Conservation (phyloP, 768 basidiomycete species). For the Scleroderma citrinum region DNA sequence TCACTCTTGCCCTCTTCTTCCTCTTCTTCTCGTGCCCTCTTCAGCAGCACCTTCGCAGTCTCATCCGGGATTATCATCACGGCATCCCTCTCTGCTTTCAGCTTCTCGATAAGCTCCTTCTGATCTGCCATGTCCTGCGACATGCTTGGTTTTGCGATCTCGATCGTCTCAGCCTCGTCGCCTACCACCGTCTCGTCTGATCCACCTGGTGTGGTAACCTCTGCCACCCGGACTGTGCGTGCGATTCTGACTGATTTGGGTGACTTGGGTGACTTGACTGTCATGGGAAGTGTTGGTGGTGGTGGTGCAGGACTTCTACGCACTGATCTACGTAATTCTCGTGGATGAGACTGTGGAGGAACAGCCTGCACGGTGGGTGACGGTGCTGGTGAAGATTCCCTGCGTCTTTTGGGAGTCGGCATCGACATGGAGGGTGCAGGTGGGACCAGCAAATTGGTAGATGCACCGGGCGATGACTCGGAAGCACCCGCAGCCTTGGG, state of each 20-base stretch:
- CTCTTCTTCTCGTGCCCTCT: constrained; percentile 44
- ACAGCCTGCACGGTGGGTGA: constrained; percentile 12
- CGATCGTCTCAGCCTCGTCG: constrained; percentile 53
- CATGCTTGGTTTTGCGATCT: constrained; percentile 57
- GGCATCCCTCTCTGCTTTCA: constrained; percentile 59
- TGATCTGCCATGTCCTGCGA: constrained; percentile 73
- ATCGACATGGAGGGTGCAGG: constrained; percentile 34
- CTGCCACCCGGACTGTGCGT: constrained; percentile 19
- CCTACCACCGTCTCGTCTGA: constrained; percentile 65
- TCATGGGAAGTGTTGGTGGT: constrained; percentile 17
- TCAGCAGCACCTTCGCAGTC: constrained; percentile 27
- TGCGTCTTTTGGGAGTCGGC: constrained; percentile 57
- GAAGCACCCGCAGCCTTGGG: constrained; percentile 26
- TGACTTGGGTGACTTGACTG: constrained; percentile 36
- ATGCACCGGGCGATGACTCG: constrained; percentile 15
- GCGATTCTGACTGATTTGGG: constrained; percentile 22
- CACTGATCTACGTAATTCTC: constrained; percentile 39
- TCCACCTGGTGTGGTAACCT: constrained; percentile 41
- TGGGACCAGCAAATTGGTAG: constrained; percentile 23
- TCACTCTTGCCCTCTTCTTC: constrained; percentile 34
- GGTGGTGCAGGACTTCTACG: constrained; percentile 38
- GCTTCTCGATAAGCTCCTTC: constrained; percentile 63
- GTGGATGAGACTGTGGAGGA: constrained; percentile 20
- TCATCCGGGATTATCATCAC: constrained; percentile 22
- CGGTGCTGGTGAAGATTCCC: constrained; percentile 47